Base-by-base conservation (phyloP, 2,329 filamentous ascomycete genomes). In the Aureobasidium melanogenum region DNA sequence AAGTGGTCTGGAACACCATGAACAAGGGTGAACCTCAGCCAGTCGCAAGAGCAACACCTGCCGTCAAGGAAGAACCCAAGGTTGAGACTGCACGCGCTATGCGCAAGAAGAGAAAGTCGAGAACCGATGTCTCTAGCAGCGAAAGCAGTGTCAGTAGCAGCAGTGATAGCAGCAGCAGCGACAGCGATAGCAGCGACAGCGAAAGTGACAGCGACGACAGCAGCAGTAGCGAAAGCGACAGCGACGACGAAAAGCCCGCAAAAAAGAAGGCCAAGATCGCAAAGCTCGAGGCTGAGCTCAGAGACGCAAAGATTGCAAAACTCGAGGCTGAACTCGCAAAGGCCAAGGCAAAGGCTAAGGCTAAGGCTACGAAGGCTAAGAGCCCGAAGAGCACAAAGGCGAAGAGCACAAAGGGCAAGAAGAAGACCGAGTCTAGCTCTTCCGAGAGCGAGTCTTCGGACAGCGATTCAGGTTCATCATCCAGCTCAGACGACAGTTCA, bases 91-190 rank as follows among this genome's bases (percentile, higher is more conserved):
- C 55, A 10, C 46, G 32, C 24, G 63, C 64, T 24, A 61, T 56
- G 17, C 66, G 65, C 43, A 62, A 66, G 38, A 69, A 63, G 51
- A 70, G 69, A 39, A 74, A 71, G 60, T 64, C 69, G 3, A 67
- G 71, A 46, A 73, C 72, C 1, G 67, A 71, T 3, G 67, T 71
- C 30, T 69, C 69, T n/a, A 59, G 61, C 43, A 67, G 64, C 24
- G 61, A 61, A 15, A 50, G 36, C 41, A 61, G 59, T 38, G 56
- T 34, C n/a, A 63, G 58, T 22, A 32, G 48, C 30, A 48, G 51
- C 36, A 34, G 36, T 6, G 30, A 46, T 12, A 47, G 30, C 28
- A 47, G 30, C 10, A 8, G n/a, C 12, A 34, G 26, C 14, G 50
- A 56, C 19, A 38, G 51, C n/a, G 26, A 28, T 6, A 44, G 39